phyloP scores from a whole-genome alignment of 2,329 filamentous ascomycete species.

The Xylaria digitata region DNA sequence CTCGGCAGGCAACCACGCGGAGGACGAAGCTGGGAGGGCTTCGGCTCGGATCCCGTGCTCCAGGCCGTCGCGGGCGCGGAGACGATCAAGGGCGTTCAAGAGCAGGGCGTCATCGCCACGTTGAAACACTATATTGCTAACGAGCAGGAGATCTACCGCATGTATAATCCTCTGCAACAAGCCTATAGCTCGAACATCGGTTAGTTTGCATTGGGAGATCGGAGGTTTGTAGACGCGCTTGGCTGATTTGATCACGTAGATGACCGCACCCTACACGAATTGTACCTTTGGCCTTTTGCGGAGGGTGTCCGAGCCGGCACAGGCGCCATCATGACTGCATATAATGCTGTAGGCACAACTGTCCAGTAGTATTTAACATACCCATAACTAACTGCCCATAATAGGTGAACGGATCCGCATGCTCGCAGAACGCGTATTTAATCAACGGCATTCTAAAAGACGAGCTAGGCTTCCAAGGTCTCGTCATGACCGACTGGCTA shows the following conservation, averaged over 20 bases:
- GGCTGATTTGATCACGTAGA: constrained; percentile 39
- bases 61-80: constrained; percentile 63
- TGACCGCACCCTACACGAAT: constrained; percentile 67
- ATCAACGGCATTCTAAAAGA: constrained; percentile 78
- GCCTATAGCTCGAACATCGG: constrained; percentile 75
- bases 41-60: constrained; percentile 76
- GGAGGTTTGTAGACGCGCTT: constrained; percentile 4
- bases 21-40: constrained; percentile 81
- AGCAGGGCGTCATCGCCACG: constrained; percentile 65
- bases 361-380: not conserved
- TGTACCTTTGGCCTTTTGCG: constrained; percentile 84
- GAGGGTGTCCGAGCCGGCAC: constrained; percentile 82
- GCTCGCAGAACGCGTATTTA: constrained; percentile 74
- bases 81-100: constrained; percentile 68
- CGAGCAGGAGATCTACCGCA: constrained; percentile 65
- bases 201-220: constrained; percentile 49
- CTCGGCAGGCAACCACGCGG: constrained; percentile 78
- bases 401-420: constrained; percentile 72
- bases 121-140: constrained; percentile 69
- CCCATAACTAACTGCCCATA: constrained; percentile 44
- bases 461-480: constrained; percentile 77
- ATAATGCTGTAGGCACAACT: constrained; percentile 65
- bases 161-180: constrained; percentile 63
- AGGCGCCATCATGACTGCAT: constrained; percentile 84
- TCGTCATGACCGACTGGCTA: constrained; percentile 79